Evolutionary conservation across 768 basidiomycete genomes (phyloP), one percentile per base, ranked within the genome.

Genomic region (Psilocybe sp.): DNA sequence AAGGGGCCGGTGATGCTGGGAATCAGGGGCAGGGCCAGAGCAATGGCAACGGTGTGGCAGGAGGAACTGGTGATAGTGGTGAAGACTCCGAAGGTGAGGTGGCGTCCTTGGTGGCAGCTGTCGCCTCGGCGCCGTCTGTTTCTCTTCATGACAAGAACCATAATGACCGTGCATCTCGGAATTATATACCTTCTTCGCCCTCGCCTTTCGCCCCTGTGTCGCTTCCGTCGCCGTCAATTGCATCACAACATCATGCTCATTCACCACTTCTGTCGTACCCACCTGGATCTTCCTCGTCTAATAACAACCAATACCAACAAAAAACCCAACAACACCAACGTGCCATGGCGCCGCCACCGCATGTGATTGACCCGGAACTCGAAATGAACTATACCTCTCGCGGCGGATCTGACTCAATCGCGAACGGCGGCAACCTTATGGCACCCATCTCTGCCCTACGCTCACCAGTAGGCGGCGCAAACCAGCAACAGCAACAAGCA

Each of bases 81-180:
- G 60, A 54, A 23, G 58, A 64, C 15, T 63, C 68, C 54, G 75
- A 82, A 71, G 78, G 81, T 82, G 72, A 77, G 65, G 62, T 60
- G 55, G 59, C 59, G 60, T 63, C 60, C 61, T 58, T 55, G 47
- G 58, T 59, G 52, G 54, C 52, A 49, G 61, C 59, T 49, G 47
- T 47, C 42, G 53, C 59, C 60, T 54, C 57, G 54, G 58, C 56
- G 45, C 50, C 63, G 55, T 54, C 56, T 40, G 56, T 57, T 59
- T 62, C 65, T 63, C 59, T 63, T 37, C 53, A 58, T 52, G 50
- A 58, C 49, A 46, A 54, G 44, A 57, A 59, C 56, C 50, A 65
- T 64, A 69, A 69, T 69, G 64, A 71, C 63, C 64, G 57, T 69
- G 64, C 66, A 52, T 28, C 23, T 28, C 67, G 64, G 57, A 58